phyloP scores from a whole-genome alignment of 208 protist species.

The Leptomonas seymouri region DNA sequence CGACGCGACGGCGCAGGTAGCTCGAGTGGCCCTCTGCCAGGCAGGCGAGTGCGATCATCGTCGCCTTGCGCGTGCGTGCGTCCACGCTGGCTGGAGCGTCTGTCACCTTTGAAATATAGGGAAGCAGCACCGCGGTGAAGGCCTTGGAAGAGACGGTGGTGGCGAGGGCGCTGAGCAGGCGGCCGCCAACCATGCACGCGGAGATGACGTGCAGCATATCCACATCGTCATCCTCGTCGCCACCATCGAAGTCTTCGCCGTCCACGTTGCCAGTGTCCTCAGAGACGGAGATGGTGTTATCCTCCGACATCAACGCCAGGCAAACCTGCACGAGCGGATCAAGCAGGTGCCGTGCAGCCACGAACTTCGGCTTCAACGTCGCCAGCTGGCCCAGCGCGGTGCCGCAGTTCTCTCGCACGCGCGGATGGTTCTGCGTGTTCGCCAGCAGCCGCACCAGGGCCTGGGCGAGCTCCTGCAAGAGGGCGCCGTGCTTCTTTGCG shows the following conservation, averaged over 20 bases:
- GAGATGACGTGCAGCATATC: constrained; percentile 71
- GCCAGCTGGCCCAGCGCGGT: constrained; percentile 55
- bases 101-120: constrained; percentile 52
- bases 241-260: constrained; percentile 34
- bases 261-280: constrained; percentile 41
- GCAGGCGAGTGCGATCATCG: constrained; percentile 74
- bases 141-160: constrained; percentile 54
- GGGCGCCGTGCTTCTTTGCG: constrained; percentile 48
- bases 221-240: constrained; percentile 40
- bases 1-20: constrained; percentile 74
- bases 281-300: constrained; percentile 65
- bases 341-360: constrained; percentile 52
- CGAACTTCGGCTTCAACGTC: constrained; percentile 66
- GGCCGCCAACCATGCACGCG: constrained; percentile 67
- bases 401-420: constrained; percentile 62
- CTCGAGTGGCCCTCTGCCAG: constrained; percentile 66
- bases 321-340: constrained; percentile 60
- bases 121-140: constrained; percentile 62
- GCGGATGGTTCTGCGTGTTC: constrained; percentile 35
- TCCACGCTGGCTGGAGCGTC: constrained; percentile 34
- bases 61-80: constrained; percentile 64
- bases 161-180: constrained; percentile 66
- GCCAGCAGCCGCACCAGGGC: constrained; percentile 45
- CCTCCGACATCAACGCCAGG: constrained; percentile 75
- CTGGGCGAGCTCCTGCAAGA: constrained; percentile 39